Percentiles rank a stretch among this genome's conserved stretches.
These are phyloP conservation scores for Eucalyptus sideroxylon DNA, from an alignment of 345 rosid genomes.

Conservation along the genomic window DNA sequence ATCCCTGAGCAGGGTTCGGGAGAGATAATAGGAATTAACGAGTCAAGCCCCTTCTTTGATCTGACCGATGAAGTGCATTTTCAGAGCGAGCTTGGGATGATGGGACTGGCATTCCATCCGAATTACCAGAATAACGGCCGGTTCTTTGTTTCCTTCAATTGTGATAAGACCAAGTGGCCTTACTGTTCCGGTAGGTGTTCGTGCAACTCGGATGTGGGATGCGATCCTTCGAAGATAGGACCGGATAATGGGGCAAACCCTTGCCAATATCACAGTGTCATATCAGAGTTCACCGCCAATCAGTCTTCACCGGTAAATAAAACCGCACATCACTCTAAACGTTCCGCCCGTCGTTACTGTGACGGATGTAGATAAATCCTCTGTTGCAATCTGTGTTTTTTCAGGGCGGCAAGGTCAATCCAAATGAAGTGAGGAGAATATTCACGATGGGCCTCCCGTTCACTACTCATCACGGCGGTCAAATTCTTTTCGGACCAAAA, in stretches of 20 bases:
- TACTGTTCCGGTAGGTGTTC: conserved; percentile 74
- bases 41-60: conserved; percentile 60
- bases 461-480: conserved; percentile 75
- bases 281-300: conserved; percentile 58
- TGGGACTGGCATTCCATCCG: conserved; percentile 88
- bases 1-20: conserved; percentile 67
- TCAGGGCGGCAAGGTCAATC: conserved; percentile 56
- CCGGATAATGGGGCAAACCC: conserved; percentile 56
- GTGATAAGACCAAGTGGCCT: conserved; percentile 57
- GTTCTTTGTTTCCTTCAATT: conserved; percentile 74
- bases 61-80: conserved; percentile 62
- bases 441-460: conserved; percentile 91
- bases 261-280: conserved; percentile 66
- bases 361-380: background rate
- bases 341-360: background rate
- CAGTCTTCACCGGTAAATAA: conserved; percentile 41
- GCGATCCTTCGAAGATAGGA: conserved; percentile 71
- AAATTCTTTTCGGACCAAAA: conserved; percentile 81
- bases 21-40: conserved; percentile 29
- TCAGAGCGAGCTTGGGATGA: conserved; percentile 55
- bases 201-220: conserved; percentile 66
- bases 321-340: background rate
- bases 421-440: conserved; percentile 78
- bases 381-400: background rate
- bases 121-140: conserved; percentile 53